phyloP scores from a whole-genome alignment of 1,284 basidiomycete species.

The Puccinia polysora region DNA sequence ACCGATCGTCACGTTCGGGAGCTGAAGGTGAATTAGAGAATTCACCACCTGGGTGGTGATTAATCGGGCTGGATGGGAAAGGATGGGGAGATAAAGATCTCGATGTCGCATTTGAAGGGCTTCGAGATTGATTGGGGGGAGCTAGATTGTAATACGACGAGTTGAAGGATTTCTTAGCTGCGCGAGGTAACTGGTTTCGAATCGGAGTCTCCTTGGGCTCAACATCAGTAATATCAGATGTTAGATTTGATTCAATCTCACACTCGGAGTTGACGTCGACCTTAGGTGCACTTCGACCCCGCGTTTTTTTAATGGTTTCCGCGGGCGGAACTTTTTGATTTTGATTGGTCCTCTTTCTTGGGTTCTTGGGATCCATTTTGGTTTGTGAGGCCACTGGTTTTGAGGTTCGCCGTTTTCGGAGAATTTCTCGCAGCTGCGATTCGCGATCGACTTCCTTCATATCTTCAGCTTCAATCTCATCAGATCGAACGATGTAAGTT shows the following conservation, averaged over 20 bases:
- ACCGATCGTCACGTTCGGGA: slow-evolving; percentile 14
- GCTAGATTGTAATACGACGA: slow-evolving; percentile 7
- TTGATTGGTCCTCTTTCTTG: background rate
- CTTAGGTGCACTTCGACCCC: background rate
- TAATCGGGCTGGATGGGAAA: slow-evolving; percentile 10
- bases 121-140: slow-evolving; percentile 5
- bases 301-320: slow-evolving; percentile 16
- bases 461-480: slow-evolving; percentile 17
- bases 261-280: slow-evolving; percentile 6
- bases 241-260: slow-evolving; percentile 17
- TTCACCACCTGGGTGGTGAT: background rate
- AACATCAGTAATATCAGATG: slow-evolving; percentile 18
- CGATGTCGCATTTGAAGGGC: slow-evolving; percentile 8
- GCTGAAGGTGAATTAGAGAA: slow-evolving; percentile 1
- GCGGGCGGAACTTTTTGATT: background rate
- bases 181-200: slow-evolving; percentile 16
- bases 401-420: slow-evolving; percentile 23
- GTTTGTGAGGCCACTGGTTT: slow-evolving; percentile 9
- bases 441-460: slow-evolving; percentile 19
- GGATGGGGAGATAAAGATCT: background rate
- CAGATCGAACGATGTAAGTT: background rate
- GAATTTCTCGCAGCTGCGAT: slow-evolving; percentile 30
- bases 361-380: background rate
- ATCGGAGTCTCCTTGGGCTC: background rate
- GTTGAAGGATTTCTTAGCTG: slow-evolving; percentile 14